Conservation (phyloP, 2,329 filamentous ascomycete species). For the Delphinella strobiligena region DNA sequence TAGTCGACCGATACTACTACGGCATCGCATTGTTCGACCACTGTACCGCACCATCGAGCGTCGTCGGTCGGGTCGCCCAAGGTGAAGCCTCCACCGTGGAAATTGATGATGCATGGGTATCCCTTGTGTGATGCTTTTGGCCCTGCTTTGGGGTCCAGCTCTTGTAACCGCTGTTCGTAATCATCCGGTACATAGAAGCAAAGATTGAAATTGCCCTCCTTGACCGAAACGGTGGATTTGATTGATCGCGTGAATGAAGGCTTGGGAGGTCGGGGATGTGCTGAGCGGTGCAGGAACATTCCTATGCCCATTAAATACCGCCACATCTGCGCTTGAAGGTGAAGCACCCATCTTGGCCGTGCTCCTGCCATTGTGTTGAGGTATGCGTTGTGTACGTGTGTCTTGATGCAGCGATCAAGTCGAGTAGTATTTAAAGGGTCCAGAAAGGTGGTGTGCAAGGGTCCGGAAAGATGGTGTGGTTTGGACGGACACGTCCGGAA, state of each 20-base stretch:
- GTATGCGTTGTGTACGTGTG: too few species aligned
- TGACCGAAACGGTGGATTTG: slow-evolving; percentile 34
- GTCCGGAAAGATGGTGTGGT: too few species aligned
- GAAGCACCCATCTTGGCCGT: slow-evolving; percentile 46
- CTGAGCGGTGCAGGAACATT: slow-evolving; percentile 54
- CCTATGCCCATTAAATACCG: slow-evolving; percentile 55
- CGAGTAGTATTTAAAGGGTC: too few species aligned
- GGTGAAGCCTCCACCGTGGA: slow-evolving; percentile 53
- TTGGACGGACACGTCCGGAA: too few species aligned
- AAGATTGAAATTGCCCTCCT: slow-evolving; percentile 37
- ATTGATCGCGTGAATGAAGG: slow-evolving; percentile 49
- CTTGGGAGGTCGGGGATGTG: slow-evolving; percentile 46
- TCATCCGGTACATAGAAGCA: slow-evolving; percentile 50
- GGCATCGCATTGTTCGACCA: slow-evolving; percentile 43
- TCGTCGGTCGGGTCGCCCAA: slow-evolving; percentile 49
- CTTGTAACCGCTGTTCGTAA: slow-evolving; percentile 26
- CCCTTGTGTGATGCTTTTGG: slow-evolving; percentile 8
- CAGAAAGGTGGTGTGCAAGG: too few species aligned
- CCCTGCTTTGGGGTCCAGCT: not conserved
- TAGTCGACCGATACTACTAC: slow-evolving; percentile 52
- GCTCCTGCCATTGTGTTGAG: slow-evolving; percentile 10
- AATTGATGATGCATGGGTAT: slow-evolving; percentile 50
- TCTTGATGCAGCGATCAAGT: too few species aligned
- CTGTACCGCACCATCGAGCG: slow-evolving; percentile 44
- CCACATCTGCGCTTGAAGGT: slow-evolving; percentile 53